Evolutionary conservation across 371 early-diverging fungal species (phyloP), one percentile per base, ranked within the genome.

Genomic region (Polyrhizophydium stewartii): DNA sequence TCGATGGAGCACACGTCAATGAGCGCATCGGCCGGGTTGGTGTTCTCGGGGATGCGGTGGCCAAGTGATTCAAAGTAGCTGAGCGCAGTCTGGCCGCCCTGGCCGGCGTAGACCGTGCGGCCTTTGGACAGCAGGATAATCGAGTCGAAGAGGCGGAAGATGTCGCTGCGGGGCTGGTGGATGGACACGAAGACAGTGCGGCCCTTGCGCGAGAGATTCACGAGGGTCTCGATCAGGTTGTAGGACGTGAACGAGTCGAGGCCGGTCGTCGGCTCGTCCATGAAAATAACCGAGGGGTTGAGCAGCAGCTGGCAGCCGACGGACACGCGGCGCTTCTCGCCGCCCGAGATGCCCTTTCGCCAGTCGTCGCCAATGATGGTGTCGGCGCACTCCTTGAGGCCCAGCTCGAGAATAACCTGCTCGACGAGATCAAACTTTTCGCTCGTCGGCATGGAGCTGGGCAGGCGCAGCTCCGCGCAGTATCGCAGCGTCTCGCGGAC

Each of bases 181-280:
- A 87, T 83, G 0, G 84, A 75, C 28, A 85, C 65, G 22, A 88
- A 67, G n/a, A 92, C 78, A 1, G 87, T 88, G 27, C 83, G 83
- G n/a, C 89, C 85, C 56, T 62, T 59, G 30, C 71, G 68, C n/a
- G 85, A 82, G 24, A 90, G 74, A 0, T 75, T 59, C 37, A 72
- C 71, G 22, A 90, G 79, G 32, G 85, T 79, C 27, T 75, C 66
- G 19, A 85, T 72, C 7, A 90, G 79, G 64, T 77, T 75, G 55
- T 76, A 69, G 22, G 90, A 87, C 16, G 88, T 85, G 69, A 79
- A 83, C 2, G 92, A 79, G 71, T 97, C 98, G 40, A 91, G 76
- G 51, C 98, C 95, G 55, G 90, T 89, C 1, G 95, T 94, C 13
- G 77, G 76, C 67, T 98, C 98, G 68, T 98, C 99, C 68, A 97